A percentile compares a stretch with the other conserved stretches of the same genome.
Conservation (phyloP, 2,329 filamentous ascomycete species). For the Sphaerulina vaccinii region DNA sequence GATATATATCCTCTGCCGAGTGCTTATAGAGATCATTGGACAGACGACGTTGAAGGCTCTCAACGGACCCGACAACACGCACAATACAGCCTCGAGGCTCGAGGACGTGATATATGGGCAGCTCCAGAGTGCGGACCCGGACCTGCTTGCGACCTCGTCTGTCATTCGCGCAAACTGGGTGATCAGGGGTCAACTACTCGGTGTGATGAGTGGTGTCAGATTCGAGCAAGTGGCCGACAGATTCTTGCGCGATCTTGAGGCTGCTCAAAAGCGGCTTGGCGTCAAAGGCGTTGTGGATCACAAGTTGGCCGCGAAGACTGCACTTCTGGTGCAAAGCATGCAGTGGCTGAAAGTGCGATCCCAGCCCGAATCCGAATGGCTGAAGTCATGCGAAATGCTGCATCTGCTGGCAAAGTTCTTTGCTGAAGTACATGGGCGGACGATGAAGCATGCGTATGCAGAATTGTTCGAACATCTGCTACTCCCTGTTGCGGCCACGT, state of each 20-base stretch:
- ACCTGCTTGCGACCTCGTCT: constrained; percentile 73
- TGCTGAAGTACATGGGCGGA: constrained; percentile 78
- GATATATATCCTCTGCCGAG: constrained; percentile 91
- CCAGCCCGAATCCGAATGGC: constrained; percentile 72
- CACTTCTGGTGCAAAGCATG: constrained; percentile 87
- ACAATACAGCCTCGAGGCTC: constrained; percentile 89
- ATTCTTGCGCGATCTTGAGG: constrained; percentile 78
- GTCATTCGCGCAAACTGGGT: constrained; percentile 94
- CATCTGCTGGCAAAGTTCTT: constrained; percentile 78
- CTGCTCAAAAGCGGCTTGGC: constrained; percentile 71
- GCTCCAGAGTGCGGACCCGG: constrained; percentile 81
- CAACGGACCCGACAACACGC: constrained; percentile 50
- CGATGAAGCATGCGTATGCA: constrained; percentile 91
- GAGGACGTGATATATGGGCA: constrained; percentile 97
- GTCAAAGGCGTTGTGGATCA: constrained; percentile 66
- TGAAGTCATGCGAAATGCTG: constrained; percentile 86
- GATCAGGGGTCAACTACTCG: constrained; percentile 85
- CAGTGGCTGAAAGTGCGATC: constrained; percentile 78
- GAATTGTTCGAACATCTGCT: constrained; percentile 84
- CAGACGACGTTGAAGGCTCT: constrained; percentile 82
- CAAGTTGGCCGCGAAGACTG: constrained; percentile 76
- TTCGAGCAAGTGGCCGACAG: constrained; percentile 80
- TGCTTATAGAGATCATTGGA: constrained; percentile 88
- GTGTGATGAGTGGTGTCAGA: constrained; percentile 93
- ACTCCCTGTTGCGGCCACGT: constrained; percentile 80